phyloP scores from a whole-genome alignment of 352 stramenopile genomes.

The Phytopythium chamaehyphon region DNA sequence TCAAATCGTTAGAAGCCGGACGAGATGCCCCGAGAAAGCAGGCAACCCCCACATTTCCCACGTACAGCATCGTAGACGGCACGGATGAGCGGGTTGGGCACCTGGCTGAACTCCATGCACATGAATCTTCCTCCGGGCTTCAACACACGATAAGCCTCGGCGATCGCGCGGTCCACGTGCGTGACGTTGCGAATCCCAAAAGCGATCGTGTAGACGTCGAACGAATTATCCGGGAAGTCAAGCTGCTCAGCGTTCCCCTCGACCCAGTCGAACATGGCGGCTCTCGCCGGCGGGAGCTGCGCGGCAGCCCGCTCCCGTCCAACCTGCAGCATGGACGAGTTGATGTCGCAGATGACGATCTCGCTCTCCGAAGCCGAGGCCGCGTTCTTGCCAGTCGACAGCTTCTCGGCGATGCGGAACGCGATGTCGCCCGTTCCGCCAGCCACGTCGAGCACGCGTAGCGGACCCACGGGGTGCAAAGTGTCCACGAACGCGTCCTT shows the following conservation, averaged over 20 bases:
- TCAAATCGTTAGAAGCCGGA: too few species aligned
- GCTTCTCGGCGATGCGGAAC: slow-evolving; percentile 93
- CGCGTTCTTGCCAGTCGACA: slow-evolving; percentile 24
- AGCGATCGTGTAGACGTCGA: slow-evolving; percentile 99
- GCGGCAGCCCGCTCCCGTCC: slow-evolving; percentile 86
- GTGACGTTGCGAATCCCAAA: slow-evolving; percentile 99
- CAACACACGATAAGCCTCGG: slow-evolving; percentile 95
- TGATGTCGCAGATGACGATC: slow-evolving; percentile 99
- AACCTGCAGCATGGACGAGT: slow-evolving; percentile 98
- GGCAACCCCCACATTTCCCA: slow-evolving; percentile 4
- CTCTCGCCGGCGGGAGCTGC: slow-evolving; percentile 52
- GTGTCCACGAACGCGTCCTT: slow-evolving; percentile 96
- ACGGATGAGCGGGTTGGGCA: slow-evolving; percentile 91
- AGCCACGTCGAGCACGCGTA: slow-evolving; percentile 94
- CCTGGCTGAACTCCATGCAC: slow-evolving; percentile 98
- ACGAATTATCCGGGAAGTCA: slow-evolving; percentile 93
- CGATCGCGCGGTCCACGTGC: slow-evolving; percentile 93
- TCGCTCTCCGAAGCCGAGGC: slow-evolving; percentile 37
- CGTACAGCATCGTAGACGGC: slow-evolving; percentile 92
- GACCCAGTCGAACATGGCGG: slow-evolving; percentile 81
- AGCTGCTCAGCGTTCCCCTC: slow-evolving; percentile 97
- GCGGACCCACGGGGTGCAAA: slow-evolving; percentile 66
- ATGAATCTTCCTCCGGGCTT: slow-evolving; percentile 96
- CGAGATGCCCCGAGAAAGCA: too few species aligned
- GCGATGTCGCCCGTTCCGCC: slow-evolving; percentile 98